Conservation (phyloP, 2,329 filamentous ascomycete genomes). For the Microsporum ferrugineum region DNA sequence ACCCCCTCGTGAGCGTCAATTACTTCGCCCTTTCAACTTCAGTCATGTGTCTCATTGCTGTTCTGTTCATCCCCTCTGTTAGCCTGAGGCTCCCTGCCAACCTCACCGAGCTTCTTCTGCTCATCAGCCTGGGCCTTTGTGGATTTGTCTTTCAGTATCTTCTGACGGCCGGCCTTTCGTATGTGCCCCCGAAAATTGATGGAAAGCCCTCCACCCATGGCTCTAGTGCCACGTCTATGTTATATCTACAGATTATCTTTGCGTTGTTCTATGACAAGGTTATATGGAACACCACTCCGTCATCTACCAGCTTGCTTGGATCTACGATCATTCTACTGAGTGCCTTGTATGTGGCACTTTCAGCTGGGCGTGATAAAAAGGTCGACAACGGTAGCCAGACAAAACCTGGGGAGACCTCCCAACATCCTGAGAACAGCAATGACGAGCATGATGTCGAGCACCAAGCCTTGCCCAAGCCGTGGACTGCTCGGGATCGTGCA, state of each 20-base stretch:
- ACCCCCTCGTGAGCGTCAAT: slow-evolving; percentile 74
- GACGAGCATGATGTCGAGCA: slow-evolving; percentile 2
- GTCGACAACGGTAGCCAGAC: neutral
- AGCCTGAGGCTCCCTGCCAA: slow-evolving; percentile 47
- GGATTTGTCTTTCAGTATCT: slow-evolving; percentile 81
- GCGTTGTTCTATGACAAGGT: slow-evolving; percentile 53
- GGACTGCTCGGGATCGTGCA: slow-evolving; percentile 10
- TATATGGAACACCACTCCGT: slow-evolving; percentile 51
- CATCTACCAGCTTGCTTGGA: slow-evolving; percentile 47
- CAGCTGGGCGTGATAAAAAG: slow-evolving; percentile 24
- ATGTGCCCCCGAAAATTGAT: slow-evolving; percentile 44
- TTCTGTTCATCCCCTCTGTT: slow-evolving; percentile 46
- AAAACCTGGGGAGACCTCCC: slow-evolving; percentile 14
- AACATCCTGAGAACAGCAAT: neutral
- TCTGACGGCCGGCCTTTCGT: slow-evolving; percentile 63
- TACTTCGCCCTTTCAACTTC: slow-evolving; percentile 66
- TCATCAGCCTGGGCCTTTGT: slow-evolving; percentile 57
- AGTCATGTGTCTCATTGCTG: slow-evolving; percentile 51
- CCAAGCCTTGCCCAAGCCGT: neutral
- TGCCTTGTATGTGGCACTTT: slow-evolving; percentile 53
- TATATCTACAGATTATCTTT: slow-evolving; percentile 61
- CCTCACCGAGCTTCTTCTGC: slow-evolving; percentile 51
- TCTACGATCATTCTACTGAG: slow-evolving; percentile 54
- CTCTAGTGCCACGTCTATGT: slow-evolving; percentile 52
- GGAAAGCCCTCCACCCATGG: slow-evolving; percentile 15